These are phyloP conservation scores for Leptographium procerum DNA, from an alignment of 2,329 filamentous ascomycete species.

Conservation along the genomic window DNA sequence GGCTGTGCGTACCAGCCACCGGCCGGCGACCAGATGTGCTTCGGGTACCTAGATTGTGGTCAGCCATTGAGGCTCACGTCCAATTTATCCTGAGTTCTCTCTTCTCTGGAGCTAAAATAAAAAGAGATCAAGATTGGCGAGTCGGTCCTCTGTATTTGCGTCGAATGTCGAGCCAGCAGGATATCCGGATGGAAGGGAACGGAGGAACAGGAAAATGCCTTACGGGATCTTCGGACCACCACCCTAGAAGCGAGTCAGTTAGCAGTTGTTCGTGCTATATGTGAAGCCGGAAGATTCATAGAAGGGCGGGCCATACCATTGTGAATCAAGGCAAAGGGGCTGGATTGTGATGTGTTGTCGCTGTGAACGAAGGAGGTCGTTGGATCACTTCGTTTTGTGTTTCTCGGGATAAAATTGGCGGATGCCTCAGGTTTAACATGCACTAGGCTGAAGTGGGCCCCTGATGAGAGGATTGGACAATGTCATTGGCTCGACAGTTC, in stretches of 20 bases:
- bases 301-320: background rate
- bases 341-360: background rate
- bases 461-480: background rate
- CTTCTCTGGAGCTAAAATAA: background rate
- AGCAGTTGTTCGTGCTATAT: slow-evolving; percentile 19
- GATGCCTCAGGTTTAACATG: background rate
- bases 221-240: slow-evolving; percentile 59
- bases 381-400: background rate
- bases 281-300: background rate
- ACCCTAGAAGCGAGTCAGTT: slow-evolving; percentile 41
- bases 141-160: background rate
- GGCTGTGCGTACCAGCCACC: slow-evolving; percentile 98
- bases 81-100: background rate
- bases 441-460: slow-evolving; percentile 1
- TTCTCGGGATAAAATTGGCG: background rate
- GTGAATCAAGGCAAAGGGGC: background rate
- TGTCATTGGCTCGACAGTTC: background rate
- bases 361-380: background rate
- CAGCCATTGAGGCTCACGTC: background rate
- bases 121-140: background rate
- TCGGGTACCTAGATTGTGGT: slow-evolving; percentile 60
- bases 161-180: background rate
- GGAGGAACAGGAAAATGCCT: slow-evolving; percentile 24
- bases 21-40: slow-evolving; percentile 97
- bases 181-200: slow-evolving; percentile 1